A percentile compares a stretch with the other conserved stretches of the same genome.
These are phyloP conservation scores for Metarhizium sp. DNA, from an alignment of 2,329 filamentous ascomycete genomes.

Conservation along the genomic window DNA sequence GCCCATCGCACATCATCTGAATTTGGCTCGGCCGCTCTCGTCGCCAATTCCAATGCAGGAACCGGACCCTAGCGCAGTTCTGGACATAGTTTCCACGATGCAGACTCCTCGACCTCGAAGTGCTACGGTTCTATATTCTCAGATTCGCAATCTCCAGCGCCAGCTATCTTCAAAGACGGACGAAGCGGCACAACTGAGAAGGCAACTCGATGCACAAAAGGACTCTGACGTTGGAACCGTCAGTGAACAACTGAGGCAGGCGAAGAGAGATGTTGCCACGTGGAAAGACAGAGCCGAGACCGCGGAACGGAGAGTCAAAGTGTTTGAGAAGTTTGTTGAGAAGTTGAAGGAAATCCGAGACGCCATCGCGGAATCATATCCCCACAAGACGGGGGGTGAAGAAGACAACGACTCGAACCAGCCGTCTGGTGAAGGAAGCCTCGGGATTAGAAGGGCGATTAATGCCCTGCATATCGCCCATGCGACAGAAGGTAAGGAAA, in stretches of 20 bases:
- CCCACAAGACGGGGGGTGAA: neutral
- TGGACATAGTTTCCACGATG: neutral
- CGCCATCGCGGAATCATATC: neutral
- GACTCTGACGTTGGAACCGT: slow-evolving; percentile 34
- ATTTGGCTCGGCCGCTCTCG: slow-evolving; percentile 23
- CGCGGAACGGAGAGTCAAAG: slow-evolving; percentile 42
- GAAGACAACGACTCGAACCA: neutral
- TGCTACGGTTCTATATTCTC: slow-evolving; percentile 32
- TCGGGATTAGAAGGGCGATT: neutral
- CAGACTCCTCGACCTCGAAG: slow-evolving; percentile 13
- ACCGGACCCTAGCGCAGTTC: neutral
- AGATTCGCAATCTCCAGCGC: slow-evolving; percentile 39
- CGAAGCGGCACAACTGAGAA: slow-evolving; percentile 33
- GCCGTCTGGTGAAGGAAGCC: neutral
- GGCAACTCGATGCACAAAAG: slow-evolving; percentile 35
- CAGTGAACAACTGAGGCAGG: slow-evolving; percentile 36
- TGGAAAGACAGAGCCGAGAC: slow-evolving; percentile 48
- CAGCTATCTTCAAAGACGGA: slow-evolving; percentile 36
- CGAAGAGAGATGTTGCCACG: slow-evolving; percentile 21
- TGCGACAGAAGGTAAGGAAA: neutral
- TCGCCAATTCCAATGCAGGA: slow-evolving; percentile 13
- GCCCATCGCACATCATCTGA: slow-evolving; percentile 28
- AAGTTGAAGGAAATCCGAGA: slow-evolving; percentile 23
- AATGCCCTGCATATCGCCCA: neutral
- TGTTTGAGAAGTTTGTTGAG: slow-evolving; percentile 34